Conservation (phyloP, 1,139 yeast genomes). For the Taphrina populina region DNA sequence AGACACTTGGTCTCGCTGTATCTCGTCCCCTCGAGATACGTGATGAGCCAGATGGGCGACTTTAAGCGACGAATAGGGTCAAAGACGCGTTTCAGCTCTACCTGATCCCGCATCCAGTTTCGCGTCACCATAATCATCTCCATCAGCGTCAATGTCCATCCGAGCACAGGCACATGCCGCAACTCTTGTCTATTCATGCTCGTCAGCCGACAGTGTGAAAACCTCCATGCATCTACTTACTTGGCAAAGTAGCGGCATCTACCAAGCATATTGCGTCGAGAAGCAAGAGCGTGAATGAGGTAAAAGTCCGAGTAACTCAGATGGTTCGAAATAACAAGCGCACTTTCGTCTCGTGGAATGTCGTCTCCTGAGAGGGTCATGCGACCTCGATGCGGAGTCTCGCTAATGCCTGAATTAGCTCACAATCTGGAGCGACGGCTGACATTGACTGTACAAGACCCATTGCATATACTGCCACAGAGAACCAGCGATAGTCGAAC, state of each 20-base stretch:
- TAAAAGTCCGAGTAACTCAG: constrained; percentile 33
- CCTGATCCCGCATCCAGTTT: constrained; percentile 28
- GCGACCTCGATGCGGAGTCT: constrained; percentile 11
- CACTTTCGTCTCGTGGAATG: constrained; percentile 28
- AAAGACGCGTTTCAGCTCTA: constrained; percentile 22
- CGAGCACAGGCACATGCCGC: constrained; percentile 19
- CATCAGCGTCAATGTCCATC: constrained; percentile 26
- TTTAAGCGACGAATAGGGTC: constrained; percentile 4
- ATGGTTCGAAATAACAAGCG: constrained; percentile 34
- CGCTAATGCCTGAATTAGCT: constrained; percentile 1
- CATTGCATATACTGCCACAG: constrained; percentile 29
- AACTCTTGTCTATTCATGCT: constrained; percentile 16
- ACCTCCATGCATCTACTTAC: constrained; percentile 41
- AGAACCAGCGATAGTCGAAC: constrained; percentile 16
- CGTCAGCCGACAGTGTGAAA: not conserved
- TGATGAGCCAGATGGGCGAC: constrained; percentile 31
- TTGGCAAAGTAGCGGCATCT: constrained; percentile 32
- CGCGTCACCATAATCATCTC: constrained; percentile 29
- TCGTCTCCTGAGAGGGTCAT: constrained; percentile 33
- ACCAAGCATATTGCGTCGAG: constrained; percentile 43
- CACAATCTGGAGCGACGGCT: not conserved
- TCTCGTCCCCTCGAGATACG: constrained; percentile 33
- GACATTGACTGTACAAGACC: constrained; percentile 15
- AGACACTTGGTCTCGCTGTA: constrained; percentile 40
- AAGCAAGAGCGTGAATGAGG: constrained; percentile 35